Evolutionary conservation across 768 basidiomycete genomes (phyloP), one percentile per base, ranked within the genome.

Genomic region (Mycena chlorophos): DNA sequence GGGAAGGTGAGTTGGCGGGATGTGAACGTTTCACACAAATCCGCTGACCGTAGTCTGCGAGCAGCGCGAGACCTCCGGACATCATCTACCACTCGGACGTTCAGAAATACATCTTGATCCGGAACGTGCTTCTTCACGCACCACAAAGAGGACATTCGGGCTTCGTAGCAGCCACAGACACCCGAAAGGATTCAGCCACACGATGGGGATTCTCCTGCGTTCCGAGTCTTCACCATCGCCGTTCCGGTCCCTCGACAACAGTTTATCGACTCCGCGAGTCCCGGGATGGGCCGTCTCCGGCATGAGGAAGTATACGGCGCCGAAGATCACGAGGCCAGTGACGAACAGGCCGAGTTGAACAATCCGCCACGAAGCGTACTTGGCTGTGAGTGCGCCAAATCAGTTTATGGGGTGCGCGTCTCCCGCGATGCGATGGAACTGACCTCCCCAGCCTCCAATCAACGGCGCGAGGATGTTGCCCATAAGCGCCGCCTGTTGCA

Each of bases 231-330:
- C n/a, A n/a, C n/a, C 42, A 17, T 19, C 17, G 16, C 47, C 4
- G 22, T 47, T 37, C 10, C 26, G 61, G 2, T 59, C 58, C 3
- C 63, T 39, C 43, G 51, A 52, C 25, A 66, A 53, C 14, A 69
- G 37, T 56, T 81, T 81, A 51, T 86, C 85, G 2, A 86, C 71
- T 0, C 84, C 81, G 34, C 78, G 72, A 1, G 77, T 64, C 5
- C 82, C 78, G 1, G 87, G 86, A 61, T 86, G 83, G 48, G 78
- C 81, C 2, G 87, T 89, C 62, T 89, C 88, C 0, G 87, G 87
- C n/a, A 87, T 76, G 50, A 75, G 76, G 3, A 78, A 38, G 1
- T 65, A 47, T 28, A 87, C 72, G 4, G 71, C 56, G 5, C 77
- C 5, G 30, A 81, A 72, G 1, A 73, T 70, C 1, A 76, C 14